Conservation (phyloP, 1,284 basidiomycete genomes). For the Apiotrichum sp. region DNA sequence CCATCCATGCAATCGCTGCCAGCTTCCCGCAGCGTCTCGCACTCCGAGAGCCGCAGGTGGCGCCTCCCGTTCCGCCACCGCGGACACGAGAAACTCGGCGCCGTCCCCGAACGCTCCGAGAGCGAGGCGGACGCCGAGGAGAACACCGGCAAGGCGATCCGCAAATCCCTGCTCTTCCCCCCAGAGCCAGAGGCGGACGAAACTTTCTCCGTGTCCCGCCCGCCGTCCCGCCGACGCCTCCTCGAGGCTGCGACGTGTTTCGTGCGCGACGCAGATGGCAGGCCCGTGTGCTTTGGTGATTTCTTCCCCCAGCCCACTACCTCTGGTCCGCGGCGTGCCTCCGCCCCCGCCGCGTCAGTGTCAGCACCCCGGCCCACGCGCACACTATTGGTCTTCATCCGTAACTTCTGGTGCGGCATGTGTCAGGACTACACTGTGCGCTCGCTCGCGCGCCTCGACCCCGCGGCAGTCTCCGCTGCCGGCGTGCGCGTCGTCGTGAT, state of each 20-base stretch:
- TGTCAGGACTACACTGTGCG: slow-evolving; percentile 45
- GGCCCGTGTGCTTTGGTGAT: slow-evolving; percentile 33
- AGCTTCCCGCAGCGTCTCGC: too few relatives aligned
- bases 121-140: neutral
- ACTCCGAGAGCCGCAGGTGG: too few relatives aligned
- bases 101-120: too few relatives aligned
- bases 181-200: slow-evolving; percentile 18
- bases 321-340: too few relatives aligned
- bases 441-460: slow-evolving; percentile 37
- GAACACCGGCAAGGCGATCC: neutral
- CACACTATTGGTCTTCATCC: slow-evolving; percentile 43
- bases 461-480: slow-evolving; percentile 28
- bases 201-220: slow-evolving; percentile 24
- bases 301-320: slow-evolving; percentile 23
- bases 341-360: neutral
- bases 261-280: slow-evolving; percentile 35
- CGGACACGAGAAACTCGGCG: too few relatives aligned
- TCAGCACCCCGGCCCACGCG: neutral
- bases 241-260: slow-evolving; percentile 39
- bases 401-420: slow-evolving; percentile 46
- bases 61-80: too few relatives aligned
- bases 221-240: slow-evolving; percentile 28
- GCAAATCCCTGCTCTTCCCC: slow-evolving; percentile 4
- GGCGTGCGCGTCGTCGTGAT: slow-evolving; percentile 41
- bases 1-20: too few relatives aligned